Conservation (phyloP, 2,329 filamentous ascomycete species). For the Lecanicillium sp. region DNA sequence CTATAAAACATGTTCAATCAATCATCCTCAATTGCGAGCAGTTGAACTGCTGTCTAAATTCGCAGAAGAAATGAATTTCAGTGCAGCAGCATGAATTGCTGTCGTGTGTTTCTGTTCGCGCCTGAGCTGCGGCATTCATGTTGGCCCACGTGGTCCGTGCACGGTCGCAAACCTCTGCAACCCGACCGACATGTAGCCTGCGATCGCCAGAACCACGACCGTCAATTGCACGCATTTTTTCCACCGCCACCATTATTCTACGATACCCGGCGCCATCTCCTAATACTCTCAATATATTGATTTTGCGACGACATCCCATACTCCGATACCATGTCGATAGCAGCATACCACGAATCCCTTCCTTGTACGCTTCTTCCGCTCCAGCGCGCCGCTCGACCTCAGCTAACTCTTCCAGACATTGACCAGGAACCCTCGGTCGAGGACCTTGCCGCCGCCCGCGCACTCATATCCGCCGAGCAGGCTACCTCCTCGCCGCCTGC, state of each 20-base stretch:
- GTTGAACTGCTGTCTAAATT: too few relatives aligned
- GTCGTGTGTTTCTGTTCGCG: too few relatives aligned
- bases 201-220: background rate
- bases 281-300: too few relatives aligned
- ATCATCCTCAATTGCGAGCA: too few relatives aligned
- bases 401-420: constrained; percentile 56
- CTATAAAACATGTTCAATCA: too few relatives aligned
- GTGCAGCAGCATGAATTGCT: too few relatives aligned
- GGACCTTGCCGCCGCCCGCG: constrained; percentile 60
- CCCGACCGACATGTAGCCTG: background rate
- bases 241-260: background rate
- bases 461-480: constrained; percentile 64
- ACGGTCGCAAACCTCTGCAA: constrained; percentile 3
- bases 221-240: background rate
- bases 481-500: constrained; percentile 34
- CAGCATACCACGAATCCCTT: constrained; percentile 65
- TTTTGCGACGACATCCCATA: too few relatives aligned
- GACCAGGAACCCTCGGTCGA: constrained; percentile 62
- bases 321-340: constrained; percentile 23
- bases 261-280: too few relatives aligned
- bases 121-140: too few relatives aligned
- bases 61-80: too few relatives aligned
- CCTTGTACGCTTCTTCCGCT: constrained; percentile 55
- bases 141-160: constrained; percentile 8
- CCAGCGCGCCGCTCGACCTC: constrained; percentile 17